A percentile compares a stretch with the other conserved stretches of the same genome.
phyloP scores from a whole-genome alignment of 345 rosid species.

The Pugionium dolabratum region DNA sequence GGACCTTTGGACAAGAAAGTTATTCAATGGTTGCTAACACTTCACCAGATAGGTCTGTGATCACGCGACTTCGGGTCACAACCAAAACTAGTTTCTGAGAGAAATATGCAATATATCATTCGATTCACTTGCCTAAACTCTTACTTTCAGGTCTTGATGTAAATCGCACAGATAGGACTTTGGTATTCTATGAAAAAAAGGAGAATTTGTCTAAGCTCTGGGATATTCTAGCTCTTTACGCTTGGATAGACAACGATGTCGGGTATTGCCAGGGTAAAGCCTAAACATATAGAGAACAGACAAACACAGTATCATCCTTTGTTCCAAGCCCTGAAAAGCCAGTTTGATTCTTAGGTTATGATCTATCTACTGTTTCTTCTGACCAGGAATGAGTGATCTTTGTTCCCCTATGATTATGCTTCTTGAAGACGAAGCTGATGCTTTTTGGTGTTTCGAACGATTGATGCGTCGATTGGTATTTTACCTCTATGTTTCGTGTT shows the following conservation, averaged over 20 bases:
- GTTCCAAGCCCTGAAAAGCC: not conserved
- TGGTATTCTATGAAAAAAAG: conserved; percentile 90
- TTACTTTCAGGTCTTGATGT: conserved; percentile 77
- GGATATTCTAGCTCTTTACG: conserved; percentile 95
- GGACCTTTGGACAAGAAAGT: conserved; percentile 50
- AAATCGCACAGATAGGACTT: conserved; percentile 85
- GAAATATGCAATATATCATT: not conserved
- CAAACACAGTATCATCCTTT: not conserved
- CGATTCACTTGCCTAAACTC: not conserved
- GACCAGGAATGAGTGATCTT: conserved; percentile 96
- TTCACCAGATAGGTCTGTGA: conserved; percentile 91
- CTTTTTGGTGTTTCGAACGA: conserved; percentile 67
- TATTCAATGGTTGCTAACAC: conserved; percentile 83
- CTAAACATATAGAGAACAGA: not conserved
- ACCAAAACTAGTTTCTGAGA: conserved; percentile 1
- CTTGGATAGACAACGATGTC: conserved; percentile 88
- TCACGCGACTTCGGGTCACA: not conserved
- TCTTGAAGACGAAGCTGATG: conserved; percentile 85
- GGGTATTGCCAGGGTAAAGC: conserved; percentile 94
- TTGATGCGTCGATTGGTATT: conserved; percentile 96
- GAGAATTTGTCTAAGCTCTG: conserved; percentile 88
- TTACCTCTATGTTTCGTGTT: conserved; percentile 11
- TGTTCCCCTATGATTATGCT: conserved; percentile 99
- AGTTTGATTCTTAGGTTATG: conserved; percentile 7
- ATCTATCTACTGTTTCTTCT: conserved; percentile 21